Percentiles rank a stretch among this genome's conserved stretches.
Conservation (phyloP, 495 filamentous ascomycete genomes). For the Hypoxylon subgilvum region DNA sequence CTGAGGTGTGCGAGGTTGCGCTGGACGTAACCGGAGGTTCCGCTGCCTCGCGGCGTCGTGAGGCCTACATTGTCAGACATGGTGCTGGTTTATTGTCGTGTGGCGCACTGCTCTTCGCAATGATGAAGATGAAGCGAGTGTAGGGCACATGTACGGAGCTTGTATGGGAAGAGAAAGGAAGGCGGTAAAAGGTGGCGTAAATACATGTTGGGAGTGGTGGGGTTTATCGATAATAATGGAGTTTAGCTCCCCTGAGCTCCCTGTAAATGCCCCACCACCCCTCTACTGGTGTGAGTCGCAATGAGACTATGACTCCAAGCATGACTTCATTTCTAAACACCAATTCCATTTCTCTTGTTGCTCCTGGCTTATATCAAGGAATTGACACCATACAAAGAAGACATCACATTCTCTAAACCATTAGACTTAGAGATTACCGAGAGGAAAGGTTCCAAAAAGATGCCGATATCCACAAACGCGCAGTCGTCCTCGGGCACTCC, state of each 20-base stretch:
- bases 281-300: slow-evolving; percentile 33
- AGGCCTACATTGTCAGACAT: slow-evolving; percentile 99
- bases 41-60: slow-evolving; percentile 89
- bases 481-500: slow-evolving; percentile 21
- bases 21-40: slow-evolving; percentile 97
- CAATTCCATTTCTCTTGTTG: too few species aligned
- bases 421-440: too few species aligned
- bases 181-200: slow-evolving; percentile 28
- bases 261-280: slow-evolving; percentile 26
- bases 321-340: too few species aligned
- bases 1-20: slow-evolving; percentile 87
- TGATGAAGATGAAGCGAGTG: neutral
- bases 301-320: neutral
- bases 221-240: neutral
- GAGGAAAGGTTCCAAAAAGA: too few species aligned
- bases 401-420: too few species aligned
- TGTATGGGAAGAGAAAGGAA: slow-evolving; percentile 14
- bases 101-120: neutral
- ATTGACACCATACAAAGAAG: too few species aligned
- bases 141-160: neutral
- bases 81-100: slow-evolving; percentile 16
- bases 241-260: slow-evolving; percentile 16
- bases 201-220: slow-evolving; percentile 15
- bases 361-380: too few species aligned
- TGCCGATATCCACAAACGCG: slow-evolving; percentile 36